Evolutionary conservation across 2,329 filamentous ascomycete genomes (phyloP), one percentile per base, ranked within the genome.

Genomic region (Colletotrichum nymphaeae): DNA sequence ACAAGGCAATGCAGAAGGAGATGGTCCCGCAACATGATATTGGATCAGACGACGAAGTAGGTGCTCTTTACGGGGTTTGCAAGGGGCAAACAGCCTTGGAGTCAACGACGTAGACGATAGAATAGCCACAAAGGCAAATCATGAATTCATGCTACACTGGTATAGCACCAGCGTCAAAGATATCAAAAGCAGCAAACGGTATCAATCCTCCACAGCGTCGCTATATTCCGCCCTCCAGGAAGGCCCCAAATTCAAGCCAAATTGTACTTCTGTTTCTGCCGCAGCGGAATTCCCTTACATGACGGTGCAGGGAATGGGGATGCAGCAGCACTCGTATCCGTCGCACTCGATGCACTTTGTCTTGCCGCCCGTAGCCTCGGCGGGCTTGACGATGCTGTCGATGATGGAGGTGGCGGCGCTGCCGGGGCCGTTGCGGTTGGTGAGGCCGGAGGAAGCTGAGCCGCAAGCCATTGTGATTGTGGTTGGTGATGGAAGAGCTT

Each of bases 271-370:
- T 4, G 19, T 24, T 1, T 1, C 19, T 24, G 24, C 26, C n/a
- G 2, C 12, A 8, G 37, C 37, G 3, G 35, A 19, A 30, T 24
- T 8, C 32, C 19, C 46, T 82, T 78, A 89, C 83, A 89, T 85
- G 49, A 89, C 83, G 9, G 81, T 83, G 75, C 88, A 90, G 26
- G 86, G 87, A 67, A 85, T 84, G 1, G 85, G 85, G 72, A 90
- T 88, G 78, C 88, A 90, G 79, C 88, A 90, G 79, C 88, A 90
- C 63, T 88, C 82, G 75, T 83, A 86, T 49, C 84, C 86, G 75
- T 85, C 87, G 76, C 87, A 88, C 76, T 88, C 83, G 73, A 88
- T 82, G 77, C 87, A 89, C 71, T 83, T 84, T 2, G 86, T 86
- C 78, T 85, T 84, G 55, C 81, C 82, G 37, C 82, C 83, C 1